Base-by-base conservation (phyloP, 2,329 filamentous ascomycete species). In the Beauveria medogensis region DNA sequence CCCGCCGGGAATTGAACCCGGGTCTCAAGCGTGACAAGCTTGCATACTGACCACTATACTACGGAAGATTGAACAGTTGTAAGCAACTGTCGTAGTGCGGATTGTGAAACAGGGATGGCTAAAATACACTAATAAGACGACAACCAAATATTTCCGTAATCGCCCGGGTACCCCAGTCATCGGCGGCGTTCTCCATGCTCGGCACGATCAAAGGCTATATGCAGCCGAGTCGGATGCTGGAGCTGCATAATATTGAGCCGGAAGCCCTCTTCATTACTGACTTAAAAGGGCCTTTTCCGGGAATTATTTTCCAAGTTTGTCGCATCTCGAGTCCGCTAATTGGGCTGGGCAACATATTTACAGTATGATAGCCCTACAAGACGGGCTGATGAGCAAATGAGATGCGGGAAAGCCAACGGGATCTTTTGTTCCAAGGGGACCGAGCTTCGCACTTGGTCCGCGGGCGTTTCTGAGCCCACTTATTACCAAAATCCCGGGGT, bases 1-100 rank as follows among this genome's bases (percentile, higher is more conserved):
- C 64, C 64, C 64, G 64, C 64, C 64, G 64, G 64, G 64, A 65
- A 65, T 65, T 65, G 64, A 65, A 65, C 63, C 64, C 64, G 62
- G 63, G 63, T 65, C 64, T 64, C 64, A 65, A 65, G 64, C 64
- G 64, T 65, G 64, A 65, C 63, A 65, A 65, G 64, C 64, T 65
- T 64, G 64, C 63, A 65, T 65, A 65, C 64, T 65, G 63, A 65
- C 64, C 64, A 65, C 64, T 65, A 65, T 65, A 65, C 64, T 65
- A 65, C 64, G 64, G 64, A 65, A 63, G 62, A 65, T 44, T 47
- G 41, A 55, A 60, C 58, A 60, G 51, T 20, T 60, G 58, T 60
- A 55, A n/a, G 44, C 58, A 60, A 50, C 58, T 55, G 58, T 60
- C 58, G 58, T 60, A 60, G 58, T 34, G 58, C n/a, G 58, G 58